These are phyloP conservation scores for Hemerocallis citrina DNA, from an alignment of 106 monocot species.

Conservation along the genomic window DNA sequence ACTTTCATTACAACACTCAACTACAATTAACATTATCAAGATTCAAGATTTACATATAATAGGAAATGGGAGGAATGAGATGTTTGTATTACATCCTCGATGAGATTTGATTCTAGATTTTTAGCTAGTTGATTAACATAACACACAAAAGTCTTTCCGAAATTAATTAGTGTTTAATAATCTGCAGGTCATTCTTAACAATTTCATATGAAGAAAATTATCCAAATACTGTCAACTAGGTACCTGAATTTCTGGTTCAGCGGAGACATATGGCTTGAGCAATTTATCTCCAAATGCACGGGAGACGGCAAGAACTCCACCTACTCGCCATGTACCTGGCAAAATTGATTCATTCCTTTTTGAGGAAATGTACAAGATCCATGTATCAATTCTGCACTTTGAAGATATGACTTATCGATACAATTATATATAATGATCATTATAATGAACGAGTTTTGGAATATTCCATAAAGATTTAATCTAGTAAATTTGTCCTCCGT, in stretches of 20 bases:
- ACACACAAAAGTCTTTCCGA: background rate
- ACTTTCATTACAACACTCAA: background rate
- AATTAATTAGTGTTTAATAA: background rate
- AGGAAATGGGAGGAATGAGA: background rate
- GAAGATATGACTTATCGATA: background rate
- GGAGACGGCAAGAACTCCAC: slow-evolving; percentile 77
- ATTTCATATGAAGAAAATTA: background rate
- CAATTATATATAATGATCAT: no score
- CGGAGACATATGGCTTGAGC: slow-evolving; percentile 69
- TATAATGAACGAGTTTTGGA: no score
- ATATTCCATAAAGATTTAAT: no score
- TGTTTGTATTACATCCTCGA: background rate
- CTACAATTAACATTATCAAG: background rate
- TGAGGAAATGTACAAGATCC: background rate
- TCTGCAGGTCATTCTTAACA: background rate
- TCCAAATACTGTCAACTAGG: background rate
- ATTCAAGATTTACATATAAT: background rate
- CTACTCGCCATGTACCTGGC: slow-evolving; percentile 63
- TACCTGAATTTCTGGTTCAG: slow-evolving; percentile 76
- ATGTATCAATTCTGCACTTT: background rate
- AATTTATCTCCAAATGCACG: slow-evolving; percentile 71
- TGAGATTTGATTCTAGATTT: background rate
- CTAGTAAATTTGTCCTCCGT: no score
- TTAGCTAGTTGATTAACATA: background rate
- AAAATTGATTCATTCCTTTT: slow-evolving; percentile 3